phyloP scores from a whole-genome alignment of 169 alveolate genomes.

The Cryptosporidium viatorum region DNA sequence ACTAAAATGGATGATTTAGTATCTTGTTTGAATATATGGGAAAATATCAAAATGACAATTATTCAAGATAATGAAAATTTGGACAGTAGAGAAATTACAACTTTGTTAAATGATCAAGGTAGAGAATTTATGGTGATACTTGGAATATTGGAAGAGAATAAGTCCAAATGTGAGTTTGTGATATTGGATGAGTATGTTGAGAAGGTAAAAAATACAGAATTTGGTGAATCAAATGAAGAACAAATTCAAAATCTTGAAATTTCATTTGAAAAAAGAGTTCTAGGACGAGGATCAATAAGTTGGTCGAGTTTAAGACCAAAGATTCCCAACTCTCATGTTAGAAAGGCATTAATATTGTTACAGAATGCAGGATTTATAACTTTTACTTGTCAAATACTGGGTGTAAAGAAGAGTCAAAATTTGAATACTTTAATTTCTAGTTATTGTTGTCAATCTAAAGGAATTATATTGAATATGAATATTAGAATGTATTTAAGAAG shows the following conservation, averaged over 20 bases:
- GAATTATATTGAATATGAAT: neutral
- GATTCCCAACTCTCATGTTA: slow-evolving; percentile 8
- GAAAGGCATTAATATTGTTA: slow-evolving; percentile 26
- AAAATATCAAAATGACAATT: slow-evolving; percentile 6
- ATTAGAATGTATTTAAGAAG: neutral
- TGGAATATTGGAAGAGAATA: neutral
- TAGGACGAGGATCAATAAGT: neutral
- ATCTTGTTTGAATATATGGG: slow-evolving; percentile 26
- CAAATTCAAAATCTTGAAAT: too few species aligned
- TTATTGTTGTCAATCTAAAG: neutral
- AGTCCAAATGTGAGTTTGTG: slow-evolving; percentile 2
- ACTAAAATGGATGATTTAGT: neutral
- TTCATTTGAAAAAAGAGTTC: neutral
- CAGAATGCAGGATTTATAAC: slow-evolving; percentile 20
- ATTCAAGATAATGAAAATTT: neutral
- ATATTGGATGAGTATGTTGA: neutral
- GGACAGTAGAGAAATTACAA: neutral
- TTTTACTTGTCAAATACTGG: neutral
- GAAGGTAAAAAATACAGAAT: neutral
- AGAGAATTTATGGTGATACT: neutral
- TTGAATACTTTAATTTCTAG: too few species aligned
- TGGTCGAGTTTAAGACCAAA: slow-evolving; percentile 17
- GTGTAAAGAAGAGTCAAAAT: neutral
- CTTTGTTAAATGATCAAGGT: neutral
- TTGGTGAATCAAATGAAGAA: too few species aligned